phyloP scores from a whole-genome alignment of 495 filamentous ascomycete genomes.

The Immersiella caudata region DNA sequence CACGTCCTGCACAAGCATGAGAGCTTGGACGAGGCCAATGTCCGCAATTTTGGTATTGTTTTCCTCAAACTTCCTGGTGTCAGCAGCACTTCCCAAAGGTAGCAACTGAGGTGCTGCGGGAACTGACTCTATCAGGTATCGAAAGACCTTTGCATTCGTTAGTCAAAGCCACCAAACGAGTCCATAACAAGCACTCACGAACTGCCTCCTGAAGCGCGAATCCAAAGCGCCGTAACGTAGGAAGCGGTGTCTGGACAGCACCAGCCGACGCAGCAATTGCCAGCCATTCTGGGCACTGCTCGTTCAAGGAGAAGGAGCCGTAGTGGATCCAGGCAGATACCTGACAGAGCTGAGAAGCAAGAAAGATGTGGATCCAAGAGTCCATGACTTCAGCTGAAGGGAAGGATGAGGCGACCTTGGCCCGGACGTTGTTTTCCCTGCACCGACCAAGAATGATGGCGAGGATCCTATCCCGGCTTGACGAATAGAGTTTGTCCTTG shows the following conservation, averaged over 20 bases:
- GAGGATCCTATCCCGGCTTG: conserved; percentile 59
- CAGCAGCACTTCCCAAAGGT: background rate
- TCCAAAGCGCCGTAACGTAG: conserved; percentile 62
- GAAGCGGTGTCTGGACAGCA: conserved; percentile 57
- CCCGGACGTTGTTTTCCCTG: conserved; percentile 45
- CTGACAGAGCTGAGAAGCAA: conserved; percentile 53
- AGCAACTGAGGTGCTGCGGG: background rate
- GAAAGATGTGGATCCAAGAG: conserved; percentile 62
- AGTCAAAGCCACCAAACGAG: background rate
- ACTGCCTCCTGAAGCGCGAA: conserved; percentile 65
- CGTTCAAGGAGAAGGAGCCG: conserved; percentile 55
- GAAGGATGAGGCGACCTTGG: conserved; percentile 60
- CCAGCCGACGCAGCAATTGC: conserved; percentile 57
- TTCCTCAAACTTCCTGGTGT: conserved; percentile 51
- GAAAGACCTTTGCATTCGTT: conserved; percentile 32
- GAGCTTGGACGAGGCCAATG: conserved; percentile 57
- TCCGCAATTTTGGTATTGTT: conserved; percentile 60
- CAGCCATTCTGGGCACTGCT: conserved; percentile 58
- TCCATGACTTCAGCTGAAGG: conserved; percentile 62
- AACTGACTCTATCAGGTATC: conserved; percentile 45
- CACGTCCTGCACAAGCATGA: conserved; percentile 58
- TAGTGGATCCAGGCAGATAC: conserved; percentile 62
- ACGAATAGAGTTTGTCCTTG: conserved; percentile 48
- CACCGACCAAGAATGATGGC: conserved; percentile 59
- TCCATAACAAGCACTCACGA: conserved; percentile 34